Evolutionary conservation across 176 grass and related monocot genomes (phyloP).

Genomic region (Oryza glumipatula): DNA sequence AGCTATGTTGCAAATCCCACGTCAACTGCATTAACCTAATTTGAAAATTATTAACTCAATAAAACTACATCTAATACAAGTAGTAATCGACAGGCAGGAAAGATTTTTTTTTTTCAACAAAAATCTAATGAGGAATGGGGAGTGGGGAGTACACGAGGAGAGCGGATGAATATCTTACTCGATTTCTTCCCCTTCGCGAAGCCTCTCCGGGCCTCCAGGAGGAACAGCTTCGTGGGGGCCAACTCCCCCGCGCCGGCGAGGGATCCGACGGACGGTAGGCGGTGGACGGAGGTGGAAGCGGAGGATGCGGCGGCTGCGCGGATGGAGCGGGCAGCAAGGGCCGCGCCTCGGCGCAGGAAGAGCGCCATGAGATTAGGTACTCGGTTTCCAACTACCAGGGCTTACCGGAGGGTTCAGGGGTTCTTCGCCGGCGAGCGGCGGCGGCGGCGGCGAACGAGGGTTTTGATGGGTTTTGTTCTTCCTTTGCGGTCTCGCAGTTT

Average conservation of each 20-base stretch:
- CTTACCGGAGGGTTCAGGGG: slow-evolving; percentile 19
- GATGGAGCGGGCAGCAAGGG: slow-evolving; percentile 45
- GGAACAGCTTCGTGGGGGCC: slow-evolving; percentile 25
- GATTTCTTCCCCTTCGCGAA: slow-evolving; percentile 89
- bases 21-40: not conserved
- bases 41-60: not conserved
- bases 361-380: slow-evolving; percentile 29
- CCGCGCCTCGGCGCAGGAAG: slow-evolving; percentile 47
- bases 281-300: slow-evolving; percentile 40
- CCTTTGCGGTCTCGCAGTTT: not conserved
- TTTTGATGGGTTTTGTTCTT: slow-evolving; percentile 37
- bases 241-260: slow-evolving; percentile 17
- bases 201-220: slow-evolving; percentile 47
- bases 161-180: slow-evolving; percentile 42
- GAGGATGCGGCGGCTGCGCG: slow-evolving; percentile 35
- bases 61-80: not conserved
- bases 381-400: not conserved
- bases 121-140: not conserved
- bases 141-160: not conserved
- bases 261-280: slow-evolving; percentile 40
- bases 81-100: not conserved
- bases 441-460: slow-evolving; percentile 21
- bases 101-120: not conserved
- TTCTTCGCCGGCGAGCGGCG: slow-evolving; percentile 38
- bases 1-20: not conserved